Conservation (phyloP, 768 basidiomycete species). For the Lactarius quietus region DNA sequence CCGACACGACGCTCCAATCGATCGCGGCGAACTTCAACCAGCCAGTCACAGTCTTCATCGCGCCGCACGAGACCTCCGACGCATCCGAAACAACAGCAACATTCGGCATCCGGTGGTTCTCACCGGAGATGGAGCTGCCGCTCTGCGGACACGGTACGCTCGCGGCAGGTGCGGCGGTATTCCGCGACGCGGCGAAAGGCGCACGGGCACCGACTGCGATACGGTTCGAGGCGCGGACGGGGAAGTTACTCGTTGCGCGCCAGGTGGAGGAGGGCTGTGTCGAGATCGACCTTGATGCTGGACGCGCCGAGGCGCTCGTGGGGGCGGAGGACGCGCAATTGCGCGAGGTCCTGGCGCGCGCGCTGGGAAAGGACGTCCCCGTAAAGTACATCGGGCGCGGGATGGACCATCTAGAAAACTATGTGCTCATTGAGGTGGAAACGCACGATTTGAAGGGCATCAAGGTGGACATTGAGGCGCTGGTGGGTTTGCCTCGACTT, state of each 20-base stretch:
- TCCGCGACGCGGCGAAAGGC: neutral
- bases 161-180: slow-evolving; percentile 27
- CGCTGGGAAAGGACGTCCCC: slow-evolving; percentile 11
- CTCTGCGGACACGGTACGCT: slow-evolving; percentile 38
- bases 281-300: slow-evolving; percentile 24
- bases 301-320: neutral
- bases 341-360: slow-evolving; percentile 12
- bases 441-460: slow-evolving; percentile 24
- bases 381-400: slow-evolving; percentile 12
- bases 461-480: slow-evolving; percentile 19
- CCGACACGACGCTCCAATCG: slow-evolving; percentile 23
- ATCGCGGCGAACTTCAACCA: slow-evolving; percentile 29
- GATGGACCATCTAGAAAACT: slow-evolving; percentile 11
- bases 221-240: slow-evolving; percentile 13
- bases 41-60: slow-evolving; percentile 28
- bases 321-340: slow-evolving; percentile 14
- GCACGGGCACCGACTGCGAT: neutral
- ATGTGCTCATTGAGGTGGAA: slow-evolving; percentile 30
- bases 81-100: neutral
- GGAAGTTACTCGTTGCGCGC: slow-evolving; percentile 7
- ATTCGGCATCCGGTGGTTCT: slow-evolving; percentile 34
- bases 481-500: slow-evolving; percentile 26
- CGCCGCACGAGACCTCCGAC: neutral
- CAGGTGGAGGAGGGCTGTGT: slow-evolving; percentile 16
- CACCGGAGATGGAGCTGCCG: slow-evolving; percentile 27